These are phyloP conservation scores for Boletus subcaerulescens DNA, from an alignment of 768 basidiomycete species.

Conservation along the genomic window DNA sequence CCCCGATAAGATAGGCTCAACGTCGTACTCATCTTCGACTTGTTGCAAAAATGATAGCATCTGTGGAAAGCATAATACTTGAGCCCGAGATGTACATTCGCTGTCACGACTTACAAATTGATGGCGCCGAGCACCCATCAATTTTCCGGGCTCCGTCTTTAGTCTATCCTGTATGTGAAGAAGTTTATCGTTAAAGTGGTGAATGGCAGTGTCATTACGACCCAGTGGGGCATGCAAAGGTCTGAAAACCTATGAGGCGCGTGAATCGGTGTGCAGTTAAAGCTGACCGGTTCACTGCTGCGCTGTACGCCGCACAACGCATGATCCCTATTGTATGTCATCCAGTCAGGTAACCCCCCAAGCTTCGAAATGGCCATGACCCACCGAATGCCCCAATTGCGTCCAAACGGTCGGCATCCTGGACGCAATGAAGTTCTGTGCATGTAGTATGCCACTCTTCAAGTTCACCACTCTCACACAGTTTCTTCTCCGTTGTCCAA, in stretches of 20 bases:
- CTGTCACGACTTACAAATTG: constrained; percentile 48
- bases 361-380: neutral
- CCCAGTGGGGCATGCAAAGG: constrained; percentile 46
- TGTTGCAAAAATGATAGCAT: constrained; percentile 60
- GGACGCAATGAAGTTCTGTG: constrained; percentile 76
- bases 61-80: constrained; percentile 35
- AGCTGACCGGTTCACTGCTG: constrained; percentile 47
- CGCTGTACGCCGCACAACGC: constrained; percentile 66
- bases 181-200: constrained; percentile 87
- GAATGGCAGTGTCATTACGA: constrained; percentile 60
- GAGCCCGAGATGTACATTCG: neutral
- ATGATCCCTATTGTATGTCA: constrained; percentile 45
- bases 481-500: constrained; percentile 79
- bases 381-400: constrained; percentile 80
- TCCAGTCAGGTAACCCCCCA: neutral
- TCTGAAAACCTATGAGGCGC: constrained; percentile 21
- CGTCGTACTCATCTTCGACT: constrained; percentile 52
- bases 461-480: constrained; percentile 53
- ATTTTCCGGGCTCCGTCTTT: constrained; percentile 72
- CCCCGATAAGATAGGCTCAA: neutral
- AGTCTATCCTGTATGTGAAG: constrained; percentile 68
- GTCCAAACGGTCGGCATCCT: constrained; percentile 77
- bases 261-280: neutral
- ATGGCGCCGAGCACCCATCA: constrained; percentile 70
- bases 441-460: constrained; percentile 69